Percentiles rank a stretch among this genome's conserved stretches.
These are phyloP conservation scores for Mycothermus thermophilus DNA, from an alignment of 495 filamentous ascomycete species.

Conservation along the genomic window DNA sequence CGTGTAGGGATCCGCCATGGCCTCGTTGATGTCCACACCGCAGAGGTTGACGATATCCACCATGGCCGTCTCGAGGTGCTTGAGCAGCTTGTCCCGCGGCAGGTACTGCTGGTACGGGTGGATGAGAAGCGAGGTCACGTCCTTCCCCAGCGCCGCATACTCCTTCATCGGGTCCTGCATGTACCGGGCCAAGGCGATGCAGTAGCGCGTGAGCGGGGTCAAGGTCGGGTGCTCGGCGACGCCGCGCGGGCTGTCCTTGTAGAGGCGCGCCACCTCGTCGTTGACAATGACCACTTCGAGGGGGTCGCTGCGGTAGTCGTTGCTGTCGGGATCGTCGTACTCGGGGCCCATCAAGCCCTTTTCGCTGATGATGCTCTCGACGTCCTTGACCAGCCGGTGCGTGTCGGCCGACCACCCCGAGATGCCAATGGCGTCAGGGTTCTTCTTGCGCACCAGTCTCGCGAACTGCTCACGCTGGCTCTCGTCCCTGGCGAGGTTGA, in stretches of 20 bases:
- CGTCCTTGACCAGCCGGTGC: slow-evolving; percentile 61
- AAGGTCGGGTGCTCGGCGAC: slow-evolving; percentile 66
- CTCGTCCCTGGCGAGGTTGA: slow-evolving; percentile 61
- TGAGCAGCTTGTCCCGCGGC: slow-evolving; percentile 68
- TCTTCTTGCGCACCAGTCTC: slow-evolving; percentile 56
- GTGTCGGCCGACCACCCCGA: slow-evolving; percentile 86
- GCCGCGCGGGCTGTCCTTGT: slow-evolving; percentile 80
- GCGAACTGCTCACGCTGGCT: slow-evolving; percentile 49
- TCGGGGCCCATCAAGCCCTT: slow-evolving; percentile 60
- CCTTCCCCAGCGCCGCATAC: slow-evolving; percentile 80
- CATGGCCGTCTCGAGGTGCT: slow-evolving; percentile 80
- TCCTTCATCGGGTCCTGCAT: slow-evolving; percentile 90
- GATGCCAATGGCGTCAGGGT: slow-evolving; percentile 81
- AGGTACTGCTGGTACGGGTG: slow-evolving; percentile 81
- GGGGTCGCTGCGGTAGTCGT: slow-evolving; percentile 53
- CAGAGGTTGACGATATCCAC: slow-evolving; percentile 97
- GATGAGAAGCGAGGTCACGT: slow-evolving; percentile 74
- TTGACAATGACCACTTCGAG: slow-evolving; percentile 86
- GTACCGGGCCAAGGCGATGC: slow-evolving; percentile 76
- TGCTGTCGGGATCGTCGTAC: slow-evolving; percentile 47
- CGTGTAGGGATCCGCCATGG: slow-evolving; percentile 59
- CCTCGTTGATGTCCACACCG: slow-evolving; percentile 89
- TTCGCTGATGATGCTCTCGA: slow-evolving; percentile 60
- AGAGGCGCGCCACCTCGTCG: slow-evolving; percentile 87
- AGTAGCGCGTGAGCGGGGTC: slow-evolving; percentile 66